Evolutionary conservation across 768 basidiomycete genomes (phyloP).

Genomic region (Termitomyces sp.): DNA sequence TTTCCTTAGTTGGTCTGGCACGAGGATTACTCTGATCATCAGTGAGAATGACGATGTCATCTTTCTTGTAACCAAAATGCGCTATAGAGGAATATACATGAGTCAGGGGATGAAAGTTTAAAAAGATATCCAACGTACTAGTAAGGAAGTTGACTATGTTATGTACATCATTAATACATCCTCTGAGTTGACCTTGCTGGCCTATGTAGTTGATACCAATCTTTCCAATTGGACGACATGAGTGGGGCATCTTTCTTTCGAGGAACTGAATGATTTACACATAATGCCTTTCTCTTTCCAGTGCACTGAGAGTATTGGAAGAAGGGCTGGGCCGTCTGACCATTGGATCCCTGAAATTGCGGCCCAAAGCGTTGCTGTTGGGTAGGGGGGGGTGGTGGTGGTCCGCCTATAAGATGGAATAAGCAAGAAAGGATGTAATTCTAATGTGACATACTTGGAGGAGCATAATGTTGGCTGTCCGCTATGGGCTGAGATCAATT

Average conservation of each 20-base stretch:
- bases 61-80: slow-evolving; percentile 61
- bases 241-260: neutral
- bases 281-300: slow-evolving; percentile 84
- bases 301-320: slow-evolving; percentile 91
- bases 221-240: slow-evolving; percentile 30
- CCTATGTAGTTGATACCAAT: slow-evolving; percentile 89
- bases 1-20: slow-evolving; percentile 69
- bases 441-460: slow-evolving; percentile 18
- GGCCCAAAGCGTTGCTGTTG: slow-evolving; percentile 63
- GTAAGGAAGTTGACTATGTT: slow-evolving; percentile 80
- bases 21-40: slow-evolving; percentile 68
- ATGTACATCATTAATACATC: slow-evolving; percentile 90
- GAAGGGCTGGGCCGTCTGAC: slow-evolving; percentile 51
- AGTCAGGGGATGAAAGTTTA: neutral
- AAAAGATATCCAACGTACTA: slow-evolving; percentile 36
- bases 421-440: neutral
- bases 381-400: slow-evolving; percentile 52
- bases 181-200: slow-evolving; percentile 60
- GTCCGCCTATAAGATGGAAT: slow-evolving; percentile 22
- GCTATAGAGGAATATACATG: slow-evolving; percentile 25
- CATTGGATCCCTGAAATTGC: slow-evolving; percentile 43
- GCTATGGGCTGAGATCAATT: neutral
- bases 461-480: slow-evolving; percentile 8
- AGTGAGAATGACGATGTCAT: slow-evolving; percentile 84
- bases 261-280: slow-evolving; percentile 43